Conservation (phyloP, 2,329 filamentous ascomycete species). For the Aspergillus spinulosporus region DNA sequence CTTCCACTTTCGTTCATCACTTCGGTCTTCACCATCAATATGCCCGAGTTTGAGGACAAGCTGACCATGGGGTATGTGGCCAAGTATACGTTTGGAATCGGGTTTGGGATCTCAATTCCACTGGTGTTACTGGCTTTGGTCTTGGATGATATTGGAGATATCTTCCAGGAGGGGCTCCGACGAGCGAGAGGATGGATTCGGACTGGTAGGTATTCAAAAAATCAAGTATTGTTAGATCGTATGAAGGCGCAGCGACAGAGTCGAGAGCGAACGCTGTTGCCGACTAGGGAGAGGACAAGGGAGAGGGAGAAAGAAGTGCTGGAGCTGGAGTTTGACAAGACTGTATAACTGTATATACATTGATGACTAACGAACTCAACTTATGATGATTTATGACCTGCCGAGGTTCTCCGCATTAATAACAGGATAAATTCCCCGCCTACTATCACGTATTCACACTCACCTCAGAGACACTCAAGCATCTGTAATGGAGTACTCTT, state of each 20-base stretch:
- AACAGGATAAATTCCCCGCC: neutral
- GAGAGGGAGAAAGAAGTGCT: conserved; percentile 17
- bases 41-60: conserved; percentile 47
- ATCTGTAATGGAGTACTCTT: conserved; percentile 25
- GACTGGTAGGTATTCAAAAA: neutral
- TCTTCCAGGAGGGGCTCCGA: conserved; percentile 27
- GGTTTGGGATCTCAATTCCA: conserved; percentile 55
- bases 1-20: conserved; percentile 58
- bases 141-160: conserved; percentile 45
- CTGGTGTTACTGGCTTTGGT: conserved; percentile 50
- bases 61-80: conserved; percentile 54
- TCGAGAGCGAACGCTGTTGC: conserved; percentile 11
- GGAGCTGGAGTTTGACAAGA: conserved; percentile 24
- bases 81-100: conserved; percentile 58
- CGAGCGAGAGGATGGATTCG: conserved; percentile 29
- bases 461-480: neutral
- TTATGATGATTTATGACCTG: conserved; percentile 1
- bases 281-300: conserved; percentile 8
- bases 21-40: conserved; percentile 57
- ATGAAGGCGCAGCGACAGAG: neutral
- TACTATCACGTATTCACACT: neutral
- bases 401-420: conserved; percentile 14
- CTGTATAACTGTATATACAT: conserved; percentile 2
- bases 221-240: conserved; percentile 3
- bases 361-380: conserved; percentile 7